These are phyloP conservation scores for Citrus unshiu DNA, from an alignment of 345 rosid species.

Conservation along the genomic window DNA sequence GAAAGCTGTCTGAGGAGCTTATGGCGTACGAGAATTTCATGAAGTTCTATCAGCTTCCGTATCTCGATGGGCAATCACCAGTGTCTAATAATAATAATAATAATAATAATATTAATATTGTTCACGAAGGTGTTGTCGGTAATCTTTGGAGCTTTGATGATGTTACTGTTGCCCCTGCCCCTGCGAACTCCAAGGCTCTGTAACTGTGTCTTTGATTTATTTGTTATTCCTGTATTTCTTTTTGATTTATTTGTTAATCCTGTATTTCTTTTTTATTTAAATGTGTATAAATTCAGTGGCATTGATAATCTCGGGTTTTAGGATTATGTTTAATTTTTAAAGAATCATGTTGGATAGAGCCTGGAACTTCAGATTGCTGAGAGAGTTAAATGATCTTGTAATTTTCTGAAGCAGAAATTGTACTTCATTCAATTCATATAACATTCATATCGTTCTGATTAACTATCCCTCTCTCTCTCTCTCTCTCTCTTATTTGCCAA, in stretches of 20 bases:
- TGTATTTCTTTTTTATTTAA: no score
- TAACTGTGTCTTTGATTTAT: background rate
- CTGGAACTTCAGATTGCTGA: no score
- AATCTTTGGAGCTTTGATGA: conserved; percentile 66
- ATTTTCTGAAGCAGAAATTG: background rate
- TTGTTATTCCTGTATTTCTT: background rate
- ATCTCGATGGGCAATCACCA: conserved; percentile 58
- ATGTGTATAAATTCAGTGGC: background rate
- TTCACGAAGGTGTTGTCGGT: conserved; percentile 48
- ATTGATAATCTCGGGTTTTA: no score
- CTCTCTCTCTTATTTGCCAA: no score
- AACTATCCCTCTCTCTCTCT: no score
- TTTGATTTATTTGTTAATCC: background rate
- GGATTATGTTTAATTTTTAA: background rate
- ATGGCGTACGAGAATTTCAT: conserved; percentile 70
- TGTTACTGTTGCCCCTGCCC: conserved; percentile 10
- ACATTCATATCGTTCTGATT: background rate
- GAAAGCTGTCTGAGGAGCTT: conserved; percentile 64
- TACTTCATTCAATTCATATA: background rate
- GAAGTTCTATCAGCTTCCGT: conserved; percentile 73
- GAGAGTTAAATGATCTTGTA: background rate
- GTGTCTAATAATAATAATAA: background rate
- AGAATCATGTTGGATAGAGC: no score
- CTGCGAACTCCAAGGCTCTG: conserved; percentile 10
- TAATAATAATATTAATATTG: background rate